Evolutionary conservation across 768 basidiomycete species (phyloP), one percentile per base, ranked within the genome.

Genomic region (Amanita pseudoporphyria): DNA sequence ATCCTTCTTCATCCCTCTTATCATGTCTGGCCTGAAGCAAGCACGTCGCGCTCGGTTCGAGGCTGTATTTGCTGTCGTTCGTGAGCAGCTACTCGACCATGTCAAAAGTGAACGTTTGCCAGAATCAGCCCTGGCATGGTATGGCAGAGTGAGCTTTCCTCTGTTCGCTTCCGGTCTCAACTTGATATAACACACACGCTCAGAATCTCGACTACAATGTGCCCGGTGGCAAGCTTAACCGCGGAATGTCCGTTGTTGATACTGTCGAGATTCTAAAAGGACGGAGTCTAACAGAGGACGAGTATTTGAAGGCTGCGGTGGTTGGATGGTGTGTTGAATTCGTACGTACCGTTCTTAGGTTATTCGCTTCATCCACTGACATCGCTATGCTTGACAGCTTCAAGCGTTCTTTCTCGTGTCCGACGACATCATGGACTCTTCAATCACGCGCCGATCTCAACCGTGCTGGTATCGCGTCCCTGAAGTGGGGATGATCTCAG

Each of bases 321-420:
- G 73, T 98, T 24, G 95, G 94, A 3, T 98, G 95, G 95, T 84
- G 87, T 65, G 82, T 99, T 57, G 95, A 98, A 67, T 73, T 97
- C 53, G 94, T 94, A 54, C 57, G 89, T 76, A n/a, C 35, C 16
- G 10, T 40, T 16, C 2, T 26, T 31, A 35, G 5, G 21, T 12
- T 10, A 19, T 22, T 41, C 24, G 28, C 9, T 10, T 14, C 26
- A 7, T 21, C 39, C 21, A 45, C 28, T 14, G 36, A 31, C 14
- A n/a, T 28, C 47, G 40, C 38, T 22, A 12, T 31, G 47, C 13
- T 19, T 6, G 59, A 95, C 91, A 49, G 48, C 79, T 99, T 6
- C 95, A 98, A 83, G 93, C 92, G 0, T 96, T 85, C 69, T 97
- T 98, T 83, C 81, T 98, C 49, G 91, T 96, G 49, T 78, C 90